Base-by-base conservation (phyloP, 192 early-diverging fungal genomes). In the Linnemannia zychae region DNA sequence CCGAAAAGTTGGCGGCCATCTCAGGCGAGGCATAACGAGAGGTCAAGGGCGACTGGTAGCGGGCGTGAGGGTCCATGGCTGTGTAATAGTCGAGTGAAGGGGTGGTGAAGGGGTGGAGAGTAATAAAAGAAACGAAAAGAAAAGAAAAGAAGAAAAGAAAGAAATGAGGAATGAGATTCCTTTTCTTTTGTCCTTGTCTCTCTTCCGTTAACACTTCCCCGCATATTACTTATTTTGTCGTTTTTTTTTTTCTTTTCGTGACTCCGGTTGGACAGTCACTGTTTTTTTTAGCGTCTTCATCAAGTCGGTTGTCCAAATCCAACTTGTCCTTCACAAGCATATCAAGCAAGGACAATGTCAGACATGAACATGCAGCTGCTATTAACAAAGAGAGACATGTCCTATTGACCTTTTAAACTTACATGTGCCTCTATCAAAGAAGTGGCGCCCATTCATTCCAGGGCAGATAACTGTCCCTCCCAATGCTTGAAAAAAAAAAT, bases 1-100 rank as follows among this genome's bases (percentile, higher is more conserved):
- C 97, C 75, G 94, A 96, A 80, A 99, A 99, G 93, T 97, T 97
- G 88, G 93, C 94, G 1, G 96, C 94, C 97, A 99, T 99, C 90
- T 98, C 97, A 74, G 95, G 92, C 63, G 96, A 97, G 73, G 97
- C 97, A 89, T 99, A 99, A 47, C 98, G 94, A 79, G 96, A 97
- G 36, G 98, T 98, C 88, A 99, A 92, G n/a, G 98, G 98, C 73
- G 95, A 96, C 81, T 95, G 92, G 91, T 99, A 99, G 85, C 95
- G 93, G 84, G 92, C 90, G 91, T 98, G 95, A 34, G 89, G 46
- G 63, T 87, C 82, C 87, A 91, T 91, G 2, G 9, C 31, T 22
- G 75, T 49, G 36, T n/a, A n/a, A 40, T 38, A 3, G 28, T 63
- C 1, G 67, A 20, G 22, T 46, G 50, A n/a, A 71, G 33, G 40